Evolutionary conservation across 148 eudicot genomes (phyloP), one percentile per base, ranked within the genome.

Genomic region (Vaccinium macrocarpon): DNA sequence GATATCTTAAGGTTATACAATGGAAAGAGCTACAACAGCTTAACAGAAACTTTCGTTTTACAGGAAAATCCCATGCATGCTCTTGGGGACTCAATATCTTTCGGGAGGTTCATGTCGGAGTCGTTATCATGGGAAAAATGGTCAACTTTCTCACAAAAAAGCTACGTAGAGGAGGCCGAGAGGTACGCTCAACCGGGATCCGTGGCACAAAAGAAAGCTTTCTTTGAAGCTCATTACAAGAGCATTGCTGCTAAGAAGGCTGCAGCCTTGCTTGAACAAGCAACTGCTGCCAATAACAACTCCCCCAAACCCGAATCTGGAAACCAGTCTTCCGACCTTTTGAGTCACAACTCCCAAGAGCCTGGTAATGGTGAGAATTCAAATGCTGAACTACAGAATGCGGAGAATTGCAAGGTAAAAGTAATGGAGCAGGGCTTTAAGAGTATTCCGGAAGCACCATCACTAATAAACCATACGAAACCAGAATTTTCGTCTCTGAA

Each of bases 151-250:
- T 66, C 94, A 18, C 91, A 92, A 62, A 96, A 94, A 78, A 89
- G 92, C 2, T 91, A 94, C 16, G 95, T 94, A 0, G 96, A 94
- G 64, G 99, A 96, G 79, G 99, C 97, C 0, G 91, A 92, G 87
- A 93, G 92, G 78, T 96, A 92, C 64, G 91, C 99, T 0, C 90
- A 86, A 81, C 97, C 95, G 0, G 99, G 99, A 5, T 96, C 99
- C 1, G 99, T 96, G 42, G 97, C 96, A 5, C 93, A 94, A 81
- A 96, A 94, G 88, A 96, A 96, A 82, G 99, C 98, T 19, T 96
- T 92, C 79, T 96, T 96, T 79, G 99, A 96, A 93, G 99, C 99
- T 51, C 97, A 94, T 90, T 96, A 92, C 90, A 96, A 93, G 91
- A 92, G 88, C 82, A 91, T 94, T 84, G 99, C 99, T 81, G 99